These are phyloP conservation scores for Lichtheimia corymbifera DNA, from an alignment of 371 early-diverging fungal species.

Conservation along the genomic window DNA sequence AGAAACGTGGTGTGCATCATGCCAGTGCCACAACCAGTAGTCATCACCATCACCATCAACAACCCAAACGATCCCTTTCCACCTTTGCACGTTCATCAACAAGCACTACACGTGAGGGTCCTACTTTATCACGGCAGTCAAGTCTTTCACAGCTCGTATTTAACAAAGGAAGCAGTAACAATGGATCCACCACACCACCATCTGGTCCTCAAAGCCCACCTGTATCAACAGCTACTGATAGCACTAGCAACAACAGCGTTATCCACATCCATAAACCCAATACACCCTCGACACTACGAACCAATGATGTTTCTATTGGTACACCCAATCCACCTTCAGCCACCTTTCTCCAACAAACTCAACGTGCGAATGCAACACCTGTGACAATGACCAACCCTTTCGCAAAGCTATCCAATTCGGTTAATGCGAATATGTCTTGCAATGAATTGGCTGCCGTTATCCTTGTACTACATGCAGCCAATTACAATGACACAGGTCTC, in stretches of 20 bases:
- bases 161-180: slow-evolving; percentile 25
- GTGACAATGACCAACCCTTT: slow-evolving; percentile 56
- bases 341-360: slow-evolving; percentile 47
- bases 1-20: slow-evolving; percentile 38
- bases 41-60: slow-evolving; percentile 11
- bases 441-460: slow-evolving; percentile 66
- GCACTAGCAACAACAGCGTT: no score
- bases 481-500: slow-evolving; percentile 39
- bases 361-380: slow-evolving; percentile 50
- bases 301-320: no score
- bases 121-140: slow-evolving; percentile 19
- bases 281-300: slow-evolving; percentile 19
- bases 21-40: slow-evolving; percentile 13
- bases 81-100: slow-evolving; percentile 15
- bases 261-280: slow-evolving; percentile 29
- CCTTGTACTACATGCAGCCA: slow-evolving; percentile 55
- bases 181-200: slow-evolving; percentile 8
- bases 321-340: slow-evolving; percentile 33
- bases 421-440: slow-evolving; percentile 65
- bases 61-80: slow-evolving; percentile 16
- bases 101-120: slow-evolving; percentile 9
- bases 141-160: slow-evolving; percentile 39
- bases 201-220: slow-evolving; percentile 32
- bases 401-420: slow-evolving; percentile 58
- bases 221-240: neutral